Conservation (phyloP, 2,329 filamentous ascomycete species). For the Trichophyton benhamiae region DNA sequence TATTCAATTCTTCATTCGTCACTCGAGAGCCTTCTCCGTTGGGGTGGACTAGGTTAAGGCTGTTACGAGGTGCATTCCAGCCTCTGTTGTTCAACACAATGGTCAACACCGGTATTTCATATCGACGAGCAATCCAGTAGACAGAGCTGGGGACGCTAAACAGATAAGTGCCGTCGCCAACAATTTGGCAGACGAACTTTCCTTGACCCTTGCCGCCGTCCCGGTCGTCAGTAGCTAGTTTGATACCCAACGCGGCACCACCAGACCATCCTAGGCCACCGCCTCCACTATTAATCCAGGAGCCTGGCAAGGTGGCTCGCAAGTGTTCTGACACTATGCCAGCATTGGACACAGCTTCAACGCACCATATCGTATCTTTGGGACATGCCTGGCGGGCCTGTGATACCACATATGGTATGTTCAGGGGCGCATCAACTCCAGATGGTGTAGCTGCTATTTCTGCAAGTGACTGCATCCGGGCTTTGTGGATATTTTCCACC, state of each 20-base stretch:
- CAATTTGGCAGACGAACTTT: slow-evolving; percentile 51
- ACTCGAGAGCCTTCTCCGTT: slow-evolving; percentile 50
- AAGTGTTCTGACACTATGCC: slow-evolving; percentile 58
- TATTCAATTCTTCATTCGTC: slow-evolving; percentile 53
- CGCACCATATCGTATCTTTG: slow-evolving; percentile 56
- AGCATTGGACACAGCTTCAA: slow-evolving; percentile 68
- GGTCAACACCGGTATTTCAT: slow-evolving; percentile 53
- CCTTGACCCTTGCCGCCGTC: slow-evolving; percentile 37
- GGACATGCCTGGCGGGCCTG: slow-evolving; percentile 48
- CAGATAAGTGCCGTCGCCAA: slow-evolving; percentile 56
- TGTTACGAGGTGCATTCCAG: slow-evolving; percentile 54
- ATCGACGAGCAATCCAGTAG: slow-evolving; percentile 56
- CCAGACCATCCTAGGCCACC: slow-evolving; percentile 73
- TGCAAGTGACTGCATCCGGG: slow-evolving; percentile 49
- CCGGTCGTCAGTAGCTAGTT: slow-evolving; percentile 50
- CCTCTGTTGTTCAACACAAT: slow-evolving; percentile 60
- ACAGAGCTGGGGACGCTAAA: slow-evolving; percentile 54
- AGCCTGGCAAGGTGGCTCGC: slow-evolving; percentile 53
- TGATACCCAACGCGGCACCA: slow-evolving; percentile 62
- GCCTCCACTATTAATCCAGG: slow-evolving; percentile 70
- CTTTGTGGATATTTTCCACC: slow-evolving; percentile 46
- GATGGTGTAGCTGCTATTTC: slow-evolving; percentile 42
- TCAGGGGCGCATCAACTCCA: slow-evolving; percentile 50
- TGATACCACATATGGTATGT: slow-evolving; percentile 45
- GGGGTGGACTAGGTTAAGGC: slow-evolving; percentile 53